Evolutionary conservation across 2,329 filamentous ascomycete species (phyloP), one percentile per base, ranked within the genome.

Genomic region (Diaporthe longicolla): DNA sequence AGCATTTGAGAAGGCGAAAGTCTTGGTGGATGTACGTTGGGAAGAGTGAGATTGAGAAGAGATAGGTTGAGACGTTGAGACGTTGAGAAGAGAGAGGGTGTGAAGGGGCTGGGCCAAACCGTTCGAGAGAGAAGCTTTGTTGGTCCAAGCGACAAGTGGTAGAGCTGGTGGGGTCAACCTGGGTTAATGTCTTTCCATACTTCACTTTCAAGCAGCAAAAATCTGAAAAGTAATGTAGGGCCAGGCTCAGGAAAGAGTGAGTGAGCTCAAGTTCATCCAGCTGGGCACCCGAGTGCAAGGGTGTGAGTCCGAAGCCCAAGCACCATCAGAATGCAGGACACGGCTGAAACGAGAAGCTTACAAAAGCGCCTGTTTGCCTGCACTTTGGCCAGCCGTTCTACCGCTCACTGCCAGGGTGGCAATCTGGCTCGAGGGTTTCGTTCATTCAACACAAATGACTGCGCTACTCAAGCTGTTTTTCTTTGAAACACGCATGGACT

Each of bases 181-280:
- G 5, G 1, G 13, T 13, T 2, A 19, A 43, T 3, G 0, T 43
- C 15, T 43, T 15, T 0, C 15, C 40, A 0, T 0, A 15, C 5
- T 40, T 11, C 11, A 15, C 37, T 13, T 40, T 11, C 2, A 40
- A 37, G 10, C 37, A 37, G 5, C 29, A 37, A 37, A 37, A 37
- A 13, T 8, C 37, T 37, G 40, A 43, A 19, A 43, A 17, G 15
- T 21, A 7, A 21, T 55, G 24, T 8, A 55, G 52, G 52, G 24
- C 29, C 52, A 55, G 26, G 52, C 26, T 32, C 1, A 43, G 40
- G 11, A 13, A 2, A 15, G 40, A 15, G 40, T 4, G 40, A 43
- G 40, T 43, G 52, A 55, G 26, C 15, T 55, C 37, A 37, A 37
- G 37, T 37, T 10, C 37, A 11, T 4, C 6, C 21, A 55, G 52